Evolutionary conservation across 192 early-diverging fungal genomes (phyloP).

Genomic region (Coemansia sp.): DNA sequence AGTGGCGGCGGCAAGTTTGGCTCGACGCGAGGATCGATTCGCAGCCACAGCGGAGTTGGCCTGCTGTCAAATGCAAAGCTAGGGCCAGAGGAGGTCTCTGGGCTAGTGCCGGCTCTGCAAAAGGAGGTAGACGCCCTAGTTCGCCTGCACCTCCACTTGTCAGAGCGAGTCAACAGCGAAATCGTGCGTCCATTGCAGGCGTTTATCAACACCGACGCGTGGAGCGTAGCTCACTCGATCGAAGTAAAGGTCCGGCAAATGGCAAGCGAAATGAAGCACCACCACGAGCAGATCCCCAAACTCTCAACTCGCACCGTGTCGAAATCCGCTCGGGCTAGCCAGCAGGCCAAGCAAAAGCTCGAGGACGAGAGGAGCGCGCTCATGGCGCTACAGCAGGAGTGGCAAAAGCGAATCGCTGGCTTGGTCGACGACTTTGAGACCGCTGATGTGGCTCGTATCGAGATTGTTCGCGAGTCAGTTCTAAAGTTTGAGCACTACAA

Average conservation of each 20-base stretch:
- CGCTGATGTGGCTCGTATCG: constrained; percentile 42
- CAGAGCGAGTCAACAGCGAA: constrained; percentile 45
- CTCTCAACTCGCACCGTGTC: constrained; percentile 38
- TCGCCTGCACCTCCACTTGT: constrained; percentile 46
- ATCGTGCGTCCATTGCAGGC: constrained; percentile 30
- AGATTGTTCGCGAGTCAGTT: constrained; percentile 37
- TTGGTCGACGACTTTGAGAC: constrained; percentile 48
- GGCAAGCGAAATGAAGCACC: constrained; percentile 32
- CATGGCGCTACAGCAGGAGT: constrained; percentile 37
- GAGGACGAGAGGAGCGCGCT: constrained; percentile 37
- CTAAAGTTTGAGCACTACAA: constrained; percentile 50
- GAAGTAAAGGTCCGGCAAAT: constrained; percentile 19
- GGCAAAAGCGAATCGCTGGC: constrained; percentile 33
- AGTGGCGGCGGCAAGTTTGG: constrained; percentile 10
- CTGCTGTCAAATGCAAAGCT: background rate
- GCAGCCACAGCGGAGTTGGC: constrained; percentile 3
- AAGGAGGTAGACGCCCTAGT: constrained; percentile 27
- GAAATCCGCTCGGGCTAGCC: constrained; percentile 38
- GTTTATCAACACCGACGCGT: constrained; percentile 28
- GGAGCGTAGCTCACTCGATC: constrained; percentile 24
- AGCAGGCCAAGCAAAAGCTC: constrained; percentile 37
- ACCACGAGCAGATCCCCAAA: constrained; percentile 48
- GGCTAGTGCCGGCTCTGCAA: constrained; percentile 25
- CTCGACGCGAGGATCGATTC: constrained; percentile 15
- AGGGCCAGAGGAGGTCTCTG: constrained; percentile 7